Conservation (phyloP, 495 filamentous ascomycete species). For the Penicillium malachiteum region DNA sequence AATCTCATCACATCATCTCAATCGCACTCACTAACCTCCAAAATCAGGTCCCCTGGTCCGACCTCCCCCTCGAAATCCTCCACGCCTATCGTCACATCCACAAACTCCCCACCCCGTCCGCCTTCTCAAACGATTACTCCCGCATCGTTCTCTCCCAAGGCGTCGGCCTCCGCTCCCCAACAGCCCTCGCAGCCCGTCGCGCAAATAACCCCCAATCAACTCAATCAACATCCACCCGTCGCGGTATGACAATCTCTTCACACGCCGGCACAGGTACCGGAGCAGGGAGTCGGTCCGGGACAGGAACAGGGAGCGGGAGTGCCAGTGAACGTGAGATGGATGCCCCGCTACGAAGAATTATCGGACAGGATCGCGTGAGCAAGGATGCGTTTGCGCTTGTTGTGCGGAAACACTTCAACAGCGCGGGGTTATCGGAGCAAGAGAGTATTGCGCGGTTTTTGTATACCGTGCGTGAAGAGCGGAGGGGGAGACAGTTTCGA, state of each 20-base stretch:
- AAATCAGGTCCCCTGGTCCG: conserved; percentile 70
- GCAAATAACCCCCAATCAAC: conserved; percentile 26
- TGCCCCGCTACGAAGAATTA: conserved; percentile 31
- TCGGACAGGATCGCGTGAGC: conserved; percentile 58
- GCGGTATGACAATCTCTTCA: neutral
- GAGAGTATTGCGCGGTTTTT: conserved; percentile 85
- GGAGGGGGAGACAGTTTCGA: conserved; percentile 43
- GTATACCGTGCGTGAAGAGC: conserved; percentile 69
- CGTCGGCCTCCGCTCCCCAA: conserved; percentile 59
- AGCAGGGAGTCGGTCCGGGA: neutral
- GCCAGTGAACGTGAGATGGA: conserved; percentile 10
- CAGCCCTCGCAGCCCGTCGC: conserved; percentile 43
- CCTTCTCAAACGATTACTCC: conserved; percentile 70
- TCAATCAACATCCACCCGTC: conserved; percentile 9
- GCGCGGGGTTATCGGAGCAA: conserved; percentile 76
- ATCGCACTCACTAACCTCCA: neutral
- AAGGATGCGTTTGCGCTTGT: conserved; percentile 78
- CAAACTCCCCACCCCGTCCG: conserved; percentile 64
- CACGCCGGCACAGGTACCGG: neutral
- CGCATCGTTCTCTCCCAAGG: conserved; percentile 70
- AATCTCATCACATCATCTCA: neutral
- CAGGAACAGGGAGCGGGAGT: neutral
- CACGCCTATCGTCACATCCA: conserved; percentile 80
- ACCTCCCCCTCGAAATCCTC: conserved; percentile 68
- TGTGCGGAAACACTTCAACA: conserved; percentile 89